Conservation (phyloP, 495 filamentous ascomycete species). For the Penicillium taxi region DNA sequence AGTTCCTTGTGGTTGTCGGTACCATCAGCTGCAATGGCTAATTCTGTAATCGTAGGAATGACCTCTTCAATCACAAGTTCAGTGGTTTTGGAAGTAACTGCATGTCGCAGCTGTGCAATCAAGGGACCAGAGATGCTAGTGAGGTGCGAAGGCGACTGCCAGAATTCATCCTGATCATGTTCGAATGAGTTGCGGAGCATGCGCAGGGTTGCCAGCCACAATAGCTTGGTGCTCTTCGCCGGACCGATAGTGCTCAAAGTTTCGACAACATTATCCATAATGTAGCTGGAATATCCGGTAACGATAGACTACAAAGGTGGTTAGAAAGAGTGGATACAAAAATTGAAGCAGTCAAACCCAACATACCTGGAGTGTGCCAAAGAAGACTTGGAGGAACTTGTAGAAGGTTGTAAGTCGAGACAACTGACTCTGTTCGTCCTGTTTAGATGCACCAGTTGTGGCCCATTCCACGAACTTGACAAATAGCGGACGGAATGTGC, state of each 20-base stretch:
- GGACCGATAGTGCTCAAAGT: constrained; percentile 48
- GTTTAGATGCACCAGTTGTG: constrained; percentile 45
- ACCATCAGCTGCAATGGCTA: constrained; percentile 69
- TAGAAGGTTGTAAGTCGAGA: constrained; percentile 64
- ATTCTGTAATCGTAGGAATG: constrained; percentile 58
- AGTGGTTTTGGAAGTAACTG: constrained; percentile 32
- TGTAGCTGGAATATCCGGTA: constrained; percentile 78
- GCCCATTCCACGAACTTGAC: constrained; percentile 75
- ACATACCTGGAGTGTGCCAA: constrained; percentile 66
- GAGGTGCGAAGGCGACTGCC: constrained; percentile 86
- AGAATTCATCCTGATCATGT: constrained; percentile 78
- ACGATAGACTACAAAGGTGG: constrained; percentile 59
- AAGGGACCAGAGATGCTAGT: constrained; percentile 59
- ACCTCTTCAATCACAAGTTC: constrained; percentile 39
- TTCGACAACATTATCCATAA: constrained; percentile 63
- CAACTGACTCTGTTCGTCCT: constrained; percentile 45
- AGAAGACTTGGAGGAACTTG: constrained; percentile 70
- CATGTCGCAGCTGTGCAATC: constrained; percentile 56
- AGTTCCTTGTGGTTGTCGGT: constrained; percentile 84
- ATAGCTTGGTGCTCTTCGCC: constrained; percentile 42
- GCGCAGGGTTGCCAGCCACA: constrained; percentile 57
- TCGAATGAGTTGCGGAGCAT: constrained; percentile 68
- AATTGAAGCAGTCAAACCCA: not conserved
- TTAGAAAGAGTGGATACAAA: not conserved
- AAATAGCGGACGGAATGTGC: constrained; percentile 92